These are phyloP conservation scores for Russula griseocarnosa DNA, from an alignment of 768 basidiomycete species.

Conservation along the genomic window DNA sequence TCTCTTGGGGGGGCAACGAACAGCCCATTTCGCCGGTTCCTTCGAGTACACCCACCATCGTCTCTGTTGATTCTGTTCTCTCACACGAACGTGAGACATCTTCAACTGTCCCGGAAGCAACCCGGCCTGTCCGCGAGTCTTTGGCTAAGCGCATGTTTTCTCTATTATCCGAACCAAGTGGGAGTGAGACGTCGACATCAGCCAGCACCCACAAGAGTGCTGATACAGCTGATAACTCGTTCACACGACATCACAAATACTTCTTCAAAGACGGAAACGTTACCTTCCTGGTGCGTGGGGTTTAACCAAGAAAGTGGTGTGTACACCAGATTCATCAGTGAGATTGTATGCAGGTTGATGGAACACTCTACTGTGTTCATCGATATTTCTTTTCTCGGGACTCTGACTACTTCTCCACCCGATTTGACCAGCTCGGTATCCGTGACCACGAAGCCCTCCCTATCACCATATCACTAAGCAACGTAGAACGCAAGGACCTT, in stretches of 20 bases:
- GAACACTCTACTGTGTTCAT: constrained; percentile 18
- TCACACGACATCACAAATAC: constrained; percentile 9
- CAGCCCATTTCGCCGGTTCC: neutral
- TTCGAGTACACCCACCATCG: constrained; percentile 6
- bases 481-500: constrained; percentile 8
- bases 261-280: constrained; percentile 25
- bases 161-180: neutral
- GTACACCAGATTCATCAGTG: too few species aligned
- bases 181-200: neutral
- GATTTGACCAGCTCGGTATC: neutral
- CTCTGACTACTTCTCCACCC: constrained; percentile 3
- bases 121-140: too few species aligned
- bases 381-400: constrained; percentile 24
- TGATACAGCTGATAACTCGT: constrained; percentile 1
- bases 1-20: neutral
- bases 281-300: constrained; percentile 20
- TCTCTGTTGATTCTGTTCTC: neutral
- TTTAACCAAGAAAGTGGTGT: too few species aligned
- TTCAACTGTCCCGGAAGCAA: neutral
- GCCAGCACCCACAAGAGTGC: neutral
- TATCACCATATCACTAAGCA: constrained; percentile 1
- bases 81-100: neutral
- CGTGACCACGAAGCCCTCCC: neutral
- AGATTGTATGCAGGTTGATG: neutral
- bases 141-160: too few species aligned